A percentile compares a stretch with the other conserved stretches of the same genome.
phyloP scores from a whole-genome alignment of 129 eudicot genomes.

The Kitagawia praeruptora region DNA sequence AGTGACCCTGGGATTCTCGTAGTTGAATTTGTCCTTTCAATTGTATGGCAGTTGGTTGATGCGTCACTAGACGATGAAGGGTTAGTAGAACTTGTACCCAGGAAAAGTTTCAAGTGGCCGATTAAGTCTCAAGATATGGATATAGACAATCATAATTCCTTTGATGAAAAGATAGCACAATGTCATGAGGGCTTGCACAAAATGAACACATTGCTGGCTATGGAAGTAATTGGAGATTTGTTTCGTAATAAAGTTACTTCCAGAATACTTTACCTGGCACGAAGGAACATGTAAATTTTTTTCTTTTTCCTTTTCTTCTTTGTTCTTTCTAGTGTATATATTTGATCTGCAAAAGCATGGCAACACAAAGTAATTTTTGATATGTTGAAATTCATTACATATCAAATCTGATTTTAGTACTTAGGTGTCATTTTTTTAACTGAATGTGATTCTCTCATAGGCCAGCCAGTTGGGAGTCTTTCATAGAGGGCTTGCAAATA shows the following conservation, averaged over 20 bases:
- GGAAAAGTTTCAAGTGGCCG: conserved; percentile 68
- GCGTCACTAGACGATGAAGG: conserved; percentile 90
- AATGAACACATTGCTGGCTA: conserved; percentile 60
- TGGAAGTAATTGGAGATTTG: conserved; percentile 67
- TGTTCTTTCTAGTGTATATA: neutral
- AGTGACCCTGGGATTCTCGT: conserved; percentile 64
- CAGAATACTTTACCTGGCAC: conserved; percentile 70
- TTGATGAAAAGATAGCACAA: conserved; percentile 47
- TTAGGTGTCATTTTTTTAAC: neutral
- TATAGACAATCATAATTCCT: conserved; percentile 37
- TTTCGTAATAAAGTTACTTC: conserved; percentile 53
- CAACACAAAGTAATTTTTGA: neutral
- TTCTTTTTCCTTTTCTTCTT: conserved; percentile 1
- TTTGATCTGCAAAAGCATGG: neutral
- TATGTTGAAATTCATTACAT: neutral
- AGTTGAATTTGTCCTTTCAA: conserved; percentile 57
- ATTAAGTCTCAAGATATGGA: conserved; percentile 58
- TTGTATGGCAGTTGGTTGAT: conserved; percentile 77
- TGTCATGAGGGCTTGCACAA: conserved; percentile 44
- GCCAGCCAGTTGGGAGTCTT: conserved; percentile 67
- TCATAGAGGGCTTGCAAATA: conserved; percentile 45
- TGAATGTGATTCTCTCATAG: conserved; percentile 25
- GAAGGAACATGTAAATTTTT: conserved; percentile 64
- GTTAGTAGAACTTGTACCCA: conserved; percentile 62
- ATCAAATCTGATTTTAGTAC: neutral